Evolutionary conservation across 169 alveolate genomes (phyloP).

Genomic region (Perkinsus olseni): DNA sequence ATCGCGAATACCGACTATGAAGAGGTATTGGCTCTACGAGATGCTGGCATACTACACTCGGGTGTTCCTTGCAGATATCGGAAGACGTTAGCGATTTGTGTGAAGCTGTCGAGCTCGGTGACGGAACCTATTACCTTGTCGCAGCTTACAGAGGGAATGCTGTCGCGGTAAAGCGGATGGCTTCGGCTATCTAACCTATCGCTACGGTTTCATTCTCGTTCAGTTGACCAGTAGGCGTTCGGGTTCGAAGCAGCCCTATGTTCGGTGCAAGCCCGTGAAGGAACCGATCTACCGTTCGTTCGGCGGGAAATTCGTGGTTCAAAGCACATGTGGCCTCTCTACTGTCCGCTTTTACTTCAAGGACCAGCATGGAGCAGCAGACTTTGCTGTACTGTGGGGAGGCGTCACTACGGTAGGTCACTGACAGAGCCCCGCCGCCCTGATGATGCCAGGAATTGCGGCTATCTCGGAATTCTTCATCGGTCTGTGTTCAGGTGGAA

Average conservation of each 20-base stretch:
- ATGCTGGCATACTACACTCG: no score
- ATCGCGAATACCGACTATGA: background rate
- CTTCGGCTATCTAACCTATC: background rate
- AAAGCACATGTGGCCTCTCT: background rate
- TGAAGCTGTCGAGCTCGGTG: background rate
- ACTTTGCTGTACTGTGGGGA: background rate
- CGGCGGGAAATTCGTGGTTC: background rate
- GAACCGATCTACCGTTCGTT: background rate
- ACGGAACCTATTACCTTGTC: background rate
- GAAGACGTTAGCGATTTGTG: background rate
- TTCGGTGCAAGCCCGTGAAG: background rate
- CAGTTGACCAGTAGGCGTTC: background rate
- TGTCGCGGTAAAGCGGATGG: background rate
- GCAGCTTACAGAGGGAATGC: background rate
- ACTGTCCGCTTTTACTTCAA: background rate
- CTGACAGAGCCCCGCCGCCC: no score
- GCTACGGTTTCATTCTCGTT: background rate
- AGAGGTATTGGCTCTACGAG: background rate
- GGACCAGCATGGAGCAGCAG: background rate
- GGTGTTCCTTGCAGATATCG: background rate
- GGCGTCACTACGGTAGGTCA: background rate
- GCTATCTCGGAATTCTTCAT: no score
- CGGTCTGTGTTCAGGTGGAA: background rate
- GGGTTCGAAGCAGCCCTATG: background rate
- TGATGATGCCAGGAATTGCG: no score